Evolutionary conservation across 208 protist genomes (phyloP).

Genomic region (Leishmania amazonensis): DNA sequence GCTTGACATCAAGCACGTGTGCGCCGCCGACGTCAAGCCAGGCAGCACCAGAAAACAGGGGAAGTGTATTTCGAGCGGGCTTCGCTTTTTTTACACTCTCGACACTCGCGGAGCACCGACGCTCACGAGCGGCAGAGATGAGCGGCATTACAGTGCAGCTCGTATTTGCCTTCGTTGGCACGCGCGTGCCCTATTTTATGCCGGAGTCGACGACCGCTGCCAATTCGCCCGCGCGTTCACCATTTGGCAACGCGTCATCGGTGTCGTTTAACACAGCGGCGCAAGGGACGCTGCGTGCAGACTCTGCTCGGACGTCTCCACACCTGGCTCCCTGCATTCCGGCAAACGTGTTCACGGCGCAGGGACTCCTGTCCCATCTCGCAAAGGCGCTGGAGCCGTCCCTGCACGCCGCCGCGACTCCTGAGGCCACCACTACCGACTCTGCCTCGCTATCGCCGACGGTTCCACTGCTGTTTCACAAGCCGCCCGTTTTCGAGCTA

Average conservation of each 20-base stretch:
- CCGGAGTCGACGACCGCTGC: not conserved
- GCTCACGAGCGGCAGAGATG: conserved; percentile 1
- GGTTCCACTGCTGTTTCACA: not conserved
- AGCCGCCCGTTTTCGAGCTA: conserved; percentile 15
- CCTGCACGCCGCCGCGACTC: not conserved
- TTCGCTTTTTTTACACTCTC: not conserved
- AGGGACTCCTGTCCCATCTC: conserved; percentile 23
- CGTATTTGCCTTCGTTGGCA: conserved; percentile 35
- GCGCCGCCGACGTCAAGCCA: not conserved
- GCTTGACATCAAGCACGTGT: not conserved
- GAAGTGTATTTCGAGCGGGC: not conserved
- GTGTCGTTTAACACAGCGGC: conserved; percentile 4
- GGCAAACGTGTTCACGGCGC: not conserved
- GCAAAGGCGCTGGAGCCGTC: not conserved
- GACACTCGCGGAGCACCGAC: not conserved
- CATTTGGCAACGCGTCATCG: conserved; percentile 6
- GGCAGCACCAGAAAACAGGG: not conserved
- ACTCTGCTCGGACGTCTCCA: conserved; percentile 17
- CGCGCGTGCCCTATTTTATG: conserved; percentile 31
- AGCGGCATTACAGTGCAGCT: conserved; percentile 31
- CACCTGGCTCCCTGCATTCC: not conserved
- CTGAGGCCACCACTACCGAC: not conserved
- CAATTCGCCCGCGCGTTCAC: conserved; percentile 5
- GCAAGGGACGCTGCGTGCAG: conserved; percentile 13
- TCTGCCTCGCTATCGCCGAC: not conserved